These are phyloP conservation scores for Mycena floridula DNA, from an alignment of 768 basidiomycete species.

Conservation along the genomic window DNA sequence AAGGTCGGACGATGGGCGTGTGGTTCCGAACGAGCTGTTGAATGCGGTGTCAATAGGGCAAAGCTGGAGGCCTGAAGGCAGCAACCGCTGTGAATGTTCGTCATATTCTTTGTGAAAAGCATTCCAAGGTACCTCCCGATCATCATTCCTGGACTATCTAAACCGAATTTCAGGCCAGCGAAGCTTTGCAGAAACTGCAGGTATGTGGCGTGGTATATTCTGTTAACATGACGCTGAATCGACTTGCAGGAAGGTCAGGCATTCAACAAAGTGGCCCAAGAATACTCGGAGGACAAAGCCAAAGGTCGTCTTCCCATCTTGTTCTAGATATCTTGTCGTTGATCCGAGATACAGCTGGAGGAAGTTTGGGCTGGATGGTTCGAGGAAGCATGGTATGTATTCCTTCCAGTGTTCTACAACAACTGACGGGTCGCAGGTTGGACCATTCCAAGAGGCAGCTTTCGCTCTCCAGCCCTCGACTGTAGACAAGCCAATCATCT, in stretches of 20 bases:
- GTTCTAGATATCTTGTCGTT: background rate
- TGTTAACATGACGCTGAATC: background rate
- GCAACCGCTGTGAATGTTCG: conserved; percentile 82
- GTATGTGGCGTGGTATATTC: conserved; percentile 25
- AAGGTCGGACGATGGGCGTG: too few species aligned
- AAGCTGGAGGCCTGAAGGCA: conserved; percentile 59
- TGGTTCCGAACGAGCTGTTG: too few species aligned
- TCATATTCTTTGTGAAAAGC: conserved; percentile 86
- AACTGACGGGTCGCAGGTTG: conserved; percentile 17
- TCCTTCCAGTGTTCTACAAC: background rate
- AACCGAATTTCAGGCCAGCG: too few species aligned
- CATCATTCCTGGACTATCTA: too few species aligned
- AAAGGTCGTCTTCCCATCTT: conserved; percentile 45
- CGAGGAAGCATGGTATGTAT: conserved; percentile 76
- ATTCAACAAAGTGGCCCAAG: conserved; percentile 86
- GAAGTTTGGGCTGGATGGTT: conserved; percentile 82
- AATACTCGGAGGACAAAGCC: conserved; percentile 89
- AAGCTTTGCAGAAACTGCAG: conserved; percentile 77
- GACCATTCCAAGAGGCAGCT: conserved; percentile 85
- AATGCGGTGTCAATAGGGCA: too few species aligned
- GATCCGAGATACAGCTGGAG: conserved; percentile 51
- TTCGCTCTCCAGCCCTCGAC: conserved; percentile 76
- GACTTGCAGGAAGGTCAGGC: conserved; percentile 57
- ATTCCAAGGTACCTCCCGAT: too few species aligned
- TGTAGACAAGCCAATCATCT: conserved; percentile 69